Conservation (phyloP, 2,329 filamentous ascomycete genomes). For the Talaromyces verruculosus region DNA sequence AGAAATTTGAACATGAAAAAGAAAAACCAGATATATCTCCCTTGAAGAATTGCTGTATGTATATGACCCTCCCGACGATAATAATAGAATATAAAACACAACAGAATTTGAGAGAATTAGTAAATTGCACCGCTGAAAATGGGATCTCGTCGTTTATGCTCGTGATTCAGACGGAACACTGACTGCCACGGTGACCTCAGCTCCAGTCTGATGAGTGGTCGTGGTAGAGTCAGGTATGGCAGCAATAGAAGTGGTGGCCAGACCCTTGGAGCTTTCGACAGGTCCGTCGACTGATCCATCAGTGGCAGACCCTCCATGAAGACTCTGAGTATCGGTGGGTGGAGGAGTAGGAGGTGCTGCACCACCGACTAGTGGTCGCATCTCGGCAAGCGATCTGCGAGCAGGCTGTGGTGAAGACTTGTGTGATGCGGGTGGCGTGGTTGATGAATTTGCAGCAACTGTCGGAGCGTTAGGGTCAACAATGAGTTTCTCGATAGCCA, state of each 20-base stretch:
- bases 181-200: slow-evolving; percentile 31
- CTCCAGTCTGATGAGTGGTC: slow-evolving; percentile 24
- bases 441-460: slow-evolving; percentile 36
- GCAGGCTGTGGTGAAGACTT: slow-evolving; percentile 41
- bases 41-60: slow-evolving; percentile 36
- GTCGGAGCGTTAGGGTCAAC: slow-evolving; percentile 33
- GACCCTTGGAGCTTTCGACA: slow-evolving; percentile 38
- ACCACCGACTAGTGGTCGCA: slow-evolving; percentile 52
- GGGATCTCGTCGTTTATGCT: slow-evolving; percentile 23
- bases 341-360: slow-evolving; percentile 64
- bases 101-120: slow-evolving; percentile 28
- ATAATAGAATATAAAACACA: slow-evolving; percentile 30
- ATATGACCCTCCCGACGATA: slow-evolving; percentile 31
- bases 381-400: slow-evolving; percentile 34
- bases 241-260: slow-evolving; percentile 37
- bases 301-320: slow-evolving; percentile 21
- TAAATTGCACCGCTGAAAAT: slow-evolving; percentile 31
- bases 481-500: slow-evolving; percentile 62
- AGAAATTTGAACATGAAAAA: slow-evolving; percentile 28
- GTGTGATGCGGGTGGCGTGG: slow-evolving; percentile 42
- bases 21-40: slow-evolving; percentile 32
- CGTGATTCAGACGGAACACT: slow-evolving; percentile 23
- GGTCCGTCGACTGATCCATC: slow-evolving; percentile 47
- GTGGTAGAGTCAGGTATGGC: slow-evolving; percentile 33
- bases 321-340: slow-evolving; percentile 66